These are phyloP conservation scores for Paramecium biaurelia DNA, from an alignment of 73 alveolate genomes.

Conservation along the genomic window DNA sequence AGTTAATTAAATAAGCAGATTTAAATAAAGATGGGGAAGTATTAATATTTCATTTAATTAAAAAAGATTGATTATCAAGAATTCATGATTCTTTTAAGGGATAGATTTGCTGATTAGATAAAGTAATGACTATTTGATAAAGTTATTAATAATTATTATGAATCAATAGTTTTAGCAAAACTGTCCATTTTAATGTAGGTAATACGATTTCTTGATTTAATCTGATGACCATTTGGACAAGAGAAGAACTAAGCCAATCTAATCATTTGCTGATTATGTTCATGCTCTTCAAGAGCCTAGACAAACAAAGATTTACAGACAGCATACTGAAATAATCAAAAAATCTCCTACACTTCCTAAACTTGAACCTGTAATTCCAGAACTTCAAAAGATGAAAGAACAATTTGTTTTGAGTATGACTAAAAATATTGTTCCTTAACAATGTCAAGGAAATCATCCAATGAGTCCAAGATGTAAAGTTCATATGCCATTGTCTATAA, in stretches of 20 bases:
- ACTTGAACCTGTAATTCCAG: neutral
- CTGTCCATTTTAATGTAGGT: neutral
- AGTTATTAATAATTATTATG: slow-evolving; percentile 3
- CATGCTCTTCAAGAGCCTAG: neutral
- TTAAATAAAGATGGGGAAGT: slow-evolving; percentile 68
- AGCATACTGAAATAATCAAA: neutral
- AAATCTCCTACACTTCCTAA: slow-evolving; percentile 5
- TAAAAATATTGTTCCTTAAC: neutral
- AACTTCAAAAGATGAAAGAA: neutral
- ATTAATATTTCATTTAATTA: neutral
- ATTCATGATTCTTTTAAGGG: neutral
- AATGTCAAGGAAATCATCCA: neutral
- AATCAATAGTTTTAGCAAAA: neutral
- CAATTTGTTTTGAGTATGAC: neutral
- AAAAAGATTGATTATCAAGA: slow-evolving; percentile 45
- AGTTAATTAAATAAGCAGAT: slow-evolving; percentile 59
- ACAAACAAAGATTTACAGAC: neutral
- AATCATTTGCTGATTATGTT: neutral
- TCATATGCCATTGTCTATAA: neutral
- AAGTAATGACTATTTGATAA: slow-evolving; percentile 2
- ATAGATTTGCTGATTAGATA: neutral
- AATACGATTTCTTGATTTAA: neutral
- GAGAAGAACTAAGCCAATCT: neutral
- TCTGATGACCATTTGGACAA: neutral
- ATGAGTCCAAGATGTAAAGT: neutral